Evolutionary conservation across 495 filamentous ascomycete species (phyloP), one percentile per base, ranked within the genome.

Genomic region (Penicillium bialowiezense): DNA sequence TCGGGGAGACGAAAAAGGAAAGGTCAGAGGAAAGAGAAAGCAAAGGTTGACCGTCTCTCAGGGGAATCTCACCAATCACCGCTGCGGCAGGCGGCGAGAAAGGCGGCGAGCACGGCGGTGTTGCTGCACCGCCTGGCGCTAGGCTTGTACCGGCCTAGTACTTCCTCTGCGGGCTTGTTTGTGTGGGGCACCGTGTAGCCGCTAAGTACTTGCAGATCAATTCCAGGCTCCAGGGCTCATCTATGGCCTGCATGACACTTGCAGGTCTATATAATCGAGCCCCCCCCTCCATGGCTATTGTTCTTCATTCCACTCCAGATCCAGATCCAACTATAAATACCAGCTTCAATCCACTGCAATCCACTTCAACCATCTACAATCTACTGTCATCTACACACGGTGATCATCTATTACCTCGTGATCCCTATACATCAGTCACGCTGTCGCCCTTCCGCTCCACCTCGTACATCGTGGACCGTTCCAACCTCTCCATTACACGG

Each of bases 401-500:
- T 49, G 48, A 35, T 52, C 55, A 52, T 51, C 34, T 40, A 53
- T 35, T 40, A 19, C 51, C 39, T 48, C 48, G 59, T 62, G 56
- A 67, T 44, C 41, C 43, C 37, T 17, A 29, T 32, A 57, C 23
- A 53, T 58, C 66, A 55, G 58, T 60, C 69, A 71, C 61, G 1
- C 51, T 73, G 69, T 71, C 69, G 52, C 65, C 62, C 34, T 56
- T 34, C 23, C 60, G 53, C 55, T 56, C 58, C 7, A 58, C 60
- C 13, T 63, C 58, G 10, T 67, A 62, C 43, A 50, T 54, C 39
- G 42, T 63, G 38, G 51, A 60, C 49, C 64, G 58, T 14, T 47
- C 52, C 23, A 26, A 26, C 23, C 23, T 26, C 4, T 4, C 23
- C 8, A 26, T 26, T 26, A 4, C 23, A 26, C 23, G 23, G 38